Percentiles rank a stretch among this genome's conserved stretches.
These are phyloP conservation scores for Paramyrothecium sp. DNA, from an alignment of 2,329 filamentous ascomycete species.

Conservation along the genomic window DNA sequence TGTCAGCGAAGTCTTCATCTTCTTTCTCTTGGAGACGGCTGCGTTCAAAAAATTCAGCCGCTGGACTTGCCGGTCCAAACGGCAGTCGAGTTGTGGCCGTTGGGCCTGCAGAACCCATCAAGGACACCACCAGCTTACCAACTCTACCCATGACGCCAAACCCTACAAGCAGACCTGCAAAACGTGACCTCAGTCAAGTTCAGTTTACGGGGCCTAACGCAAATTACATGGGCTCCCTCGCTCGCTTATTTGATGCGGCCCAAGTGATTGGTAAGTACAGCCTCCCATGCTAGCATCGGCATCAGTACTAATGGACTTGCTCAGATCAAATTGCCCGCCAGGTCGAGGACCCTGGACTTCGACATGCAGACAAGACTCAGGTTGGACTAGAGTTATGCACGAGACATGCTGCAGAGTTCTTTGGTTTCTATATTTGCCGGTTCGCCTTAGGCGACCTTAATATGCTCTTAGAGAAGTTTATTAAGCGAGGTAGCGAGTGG, in stretches of 20 bases:
- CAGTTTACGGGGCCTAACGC: conserved; percentile 82
- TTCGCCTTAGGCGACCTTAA: conserved; percentile 88
- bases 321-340: conserved; percentile 93
- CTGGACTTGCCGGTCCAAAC: conserved; percentile 53
- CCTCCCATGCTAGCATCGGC: background rate
- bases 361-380: conserved; percentile 88
- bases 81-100: conserved; percentile 16
- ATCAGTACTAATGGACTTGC: conserved; percentile 17
- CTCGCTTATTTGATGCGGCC: conserved; percentile 86
- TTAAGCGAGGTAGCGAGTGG: conserved; percentile 97
- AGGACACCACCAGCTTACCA: conserved; percentile 54
- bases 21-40: conserved; percentile 88
- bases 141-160: conserved; percentile 75
- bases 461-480: conserved; percentile 89
- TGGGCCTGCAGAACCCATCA: conserved; percentile 17
- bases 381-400: conserved; percentile 93
- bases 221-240: conserved; percentile 87
- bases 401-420: conserved; percentile 93
- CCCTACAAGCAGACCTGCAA: conserved; percentile 65
- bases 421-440: conserved; percentile 92
- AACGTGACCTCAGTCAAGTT: conserved; percentile 66
- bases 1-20: conserved; percentile 59
- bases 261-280: conserved; percentile 78
- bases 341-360: conserved; percentile 90
- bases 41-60: conserved; percentile 81